Evolutionary conservation across 345 rosid genomes (phyloP), one percentile per base, ranked within the genome.

Genomic region (Sisymbrium altissimum): DNA sequence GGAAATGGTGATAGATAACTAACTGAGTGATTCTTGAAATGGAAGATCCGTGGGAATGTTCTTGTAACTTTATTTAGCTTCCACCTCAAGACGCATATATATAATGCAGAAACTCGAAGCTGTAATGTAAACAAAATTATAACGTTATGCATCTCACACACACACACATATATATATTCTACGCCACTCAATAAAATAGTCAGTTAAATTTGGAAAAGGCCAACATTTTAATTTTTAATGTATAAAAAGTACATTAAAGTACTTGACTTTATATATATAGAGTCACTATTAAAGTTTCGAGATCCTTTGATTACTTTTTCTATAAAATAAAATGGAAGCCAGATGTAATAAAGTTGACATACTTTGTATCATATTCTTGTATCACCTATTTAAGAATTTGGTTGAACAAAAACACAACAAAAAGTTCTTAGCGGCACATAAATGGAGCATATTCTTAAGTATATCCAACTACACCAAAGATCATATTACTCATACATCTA

Each of bases 351-450:
- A 38, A 49, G 13, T 3, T 27, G 53, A 40, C 35, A 19, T 9
- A 52, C 62, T 62, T 71, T 60, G 67, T 71, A 71, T 61, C 68
- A 9, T 49, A 72, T 72, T 72, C 76, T 63, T 30, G 44, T 40
- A 17, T 40, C 46, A 72, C 29, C 56, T 64, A 3, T 72, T 54
- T 54, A 63, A 64, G 64, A 63, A 36, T 72, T 41, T 53, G 57
- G 29, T 54, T 64, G 57, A 44, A 54, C 38, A 54, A 53, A 41
- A 56, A 33, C 71, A 19, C 18, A 43, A 64, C 53, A 43, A 54
- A 72, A 54, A 43, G 39, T 54, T 61, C 64, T 30, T 32, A 43
- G 55, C 41, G 45, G 27, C 9, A 45, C n/a, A 25, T 58, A 72
- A 4, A 15, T 18, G 19, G 18, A 32, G 57, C 71, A 73, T 73